Conservation (phyloP, 2,329 filamentous ascomycete genomes). For the Proliferodiscus dingleyae region DNA sequence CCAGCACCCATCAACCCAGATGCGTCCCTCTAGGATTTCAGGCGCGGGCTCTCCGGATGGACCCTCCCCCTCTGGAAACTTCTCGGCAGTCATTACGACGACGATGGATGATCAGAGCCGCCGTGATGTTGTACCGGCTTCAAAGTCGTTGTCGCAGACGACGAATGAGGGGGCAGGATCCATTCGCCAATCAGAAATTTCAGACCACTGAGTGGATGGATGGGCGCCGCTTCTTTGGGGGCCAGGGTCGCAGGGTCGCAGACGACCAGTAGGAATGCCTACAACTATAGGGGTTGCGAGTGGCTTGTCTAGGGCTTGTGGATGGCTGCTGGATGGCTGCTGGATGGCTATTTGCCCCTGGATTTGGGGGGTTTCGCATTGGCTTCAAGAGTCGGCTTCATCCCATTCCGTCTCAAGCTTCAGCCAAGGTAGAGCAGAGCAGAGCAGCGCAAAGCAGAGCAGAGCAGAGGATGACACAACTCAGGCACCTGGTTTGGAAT, state of each 20-base stretch:
- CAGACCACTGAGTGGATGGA: too few relatives aligned
- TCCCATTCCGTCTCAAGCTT: neutral
- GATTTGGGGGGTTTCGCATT: neutral
- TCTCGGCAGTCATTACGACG: neutral
- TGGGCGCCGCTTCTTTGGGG: too few relatives aligned
- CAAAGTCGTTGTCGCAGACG: neutral
- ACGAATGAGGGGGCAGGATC: slow-evolving; percentile 5
- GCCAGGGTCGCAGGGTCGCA: too few relatives aligned
- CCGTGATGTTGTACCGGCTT: neutral
- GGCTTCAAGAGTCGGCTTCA: neutral
- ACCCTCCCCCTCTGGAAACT: slow-evolving; percentile 14
- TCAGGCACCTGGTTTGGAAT: too few relatives aligned
- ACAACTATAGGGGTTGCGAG: too few relatives aligned
- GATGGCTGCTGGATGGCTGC: too few relatives aligned
- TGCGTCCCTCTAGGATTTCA: slow-evolving; percentile 56
- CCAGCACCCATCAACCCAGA: slow-evolving; percentile 99
- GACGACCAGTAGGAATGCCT: too few relatives aligned
- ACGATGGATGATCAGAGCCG: neutral
- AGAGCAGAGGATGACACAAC: too few relatives aligned
- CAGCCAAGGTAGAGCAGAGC: too few relatives aligned
- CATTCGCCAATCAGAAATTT: neutral
- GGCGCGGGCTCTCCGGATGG: slow-evolving; percentile 28
- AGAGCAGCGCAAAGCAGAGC: too few relatives aligned
- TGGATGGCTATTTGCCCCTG: too few relatives aligned
- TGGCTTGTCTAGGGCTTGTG: too few relatives aligned